Evolutionary conservation across 208 protist genomes (phyloP), one percentile per base, ranked within the genome.

Genomic region (Leishmania gerbilli): DNA sequence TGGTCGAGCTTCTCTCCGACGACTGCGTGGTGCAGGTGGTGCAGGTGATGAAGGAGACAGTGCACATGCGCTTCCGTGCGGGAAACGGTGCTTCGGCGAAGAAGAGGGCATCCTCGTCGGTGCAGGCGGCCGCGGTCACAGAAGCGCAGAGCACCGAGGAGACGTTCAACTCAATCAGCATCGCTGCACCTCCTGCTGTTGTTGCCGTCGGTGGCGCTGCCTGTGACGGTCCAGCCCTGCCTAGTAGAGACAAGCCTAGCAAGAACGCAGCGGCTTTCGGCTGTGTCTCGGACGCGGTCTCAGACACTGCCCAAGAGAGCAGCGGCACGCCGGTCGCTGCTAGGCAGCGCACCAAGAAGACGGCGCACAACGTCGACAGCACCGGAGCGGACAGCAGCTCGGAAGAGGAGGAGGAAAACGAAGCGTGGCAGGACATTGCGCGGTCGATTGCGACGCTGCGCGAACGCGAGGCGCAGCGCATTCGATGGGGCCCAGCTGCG

Each of bases 1-100:
- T 34, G 2, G 58, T 86, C 56, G 91, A 97, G 75, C 84, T 97
- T 27, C 95, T 97, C 71, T 84, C 91, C 1, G 83, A 92, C 21
- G 94, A 97, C 80, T 79, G 93, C 11, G 92, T 97, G 51, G 84
- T 83, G 31, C 86, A 93, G 71, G 91, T 95, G 65, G 89, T 95
- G 45, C 60, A 86, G 34, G 88, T 96, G 42, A 88, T 87, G 77
- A 86, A 92, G 71, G 94, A 97, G 74, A 85, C 95, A 0, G 75
- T 97, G 8, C 90, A 88, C 84, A 95, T 97, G 94, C 67, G 81
- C 27, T 81, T 97, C 17, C 56, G 56, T 37, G 55, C 37, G 24
- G 77, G 34, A 2, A 65, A 55, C 40, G 49, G 79, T 34, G n/a
- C 58, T 13, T 9, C 53, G 45, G 49, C 56, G 34, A 51, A n/a